Percentiles rank a stretch among this genome's conserved stretches.
Evolutionary conservation across 768 basidiomycete genomes (phyloP).

Genomic region (Tylopilus vinaceipallidus): DNA sequence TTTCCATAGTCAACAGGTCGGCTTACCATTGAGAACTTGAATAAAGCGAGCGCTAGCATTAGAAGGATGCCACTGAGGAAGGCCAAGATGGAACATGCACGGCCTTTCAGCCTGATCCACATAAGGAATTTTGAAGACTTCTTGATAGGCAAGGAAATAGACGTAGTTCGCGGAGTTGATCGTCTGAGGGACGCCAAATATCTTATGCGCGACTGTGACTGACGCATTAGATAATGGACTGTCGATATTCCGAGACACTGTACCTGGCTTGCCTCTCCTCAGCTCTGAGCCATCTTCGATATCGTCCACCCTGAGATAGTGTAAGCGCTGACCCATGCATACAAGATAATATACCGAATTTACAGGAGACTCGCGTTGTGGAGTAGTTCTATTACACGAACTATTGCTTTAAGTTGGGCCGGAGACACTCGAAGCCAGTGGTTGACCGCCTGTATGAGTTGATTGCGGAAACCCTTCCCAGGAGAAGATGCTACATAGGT

Average conservation of each 20-base stretch:
- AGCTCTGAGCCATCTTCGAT: conserved; percentile 93
- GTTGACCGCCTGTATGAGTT: conserved; percentile 91
- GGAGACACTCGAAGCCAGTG: conserved; percentile 83
- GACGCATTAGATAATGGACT: not conserved
- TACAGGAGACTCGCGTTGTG: conserved; percentile 93
- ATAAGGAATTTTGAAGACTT: conserved; percentile 49
- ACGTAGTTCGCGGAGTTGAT: conserved; percentile 98
- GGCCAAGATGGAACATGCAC: conserved; percentile 38
- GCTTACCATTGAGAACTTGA: conserved; percentile 69
- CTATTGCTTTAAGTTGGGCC: conserved; percentile 69
- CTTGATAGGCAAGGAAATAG: conserved; percentile 90
- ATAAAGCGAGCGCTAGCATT: conserved; percentile 50
- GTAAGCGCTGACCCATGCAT: not conserved
- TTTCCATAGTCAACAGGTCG: not conserved
- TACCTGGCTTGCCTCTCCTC: conserved; percentile 81
- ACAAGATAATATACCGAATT: conserved; percentile 18
- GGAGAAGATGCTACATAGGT: conserved; percentile 80
- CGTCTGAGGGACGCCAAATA: conserved; percentile 94
- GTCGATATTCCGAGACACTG: not conserved
- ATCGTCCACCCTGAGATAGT: conserved; percentile 73
- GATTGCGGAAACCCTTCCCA: conserved; percentile 87
- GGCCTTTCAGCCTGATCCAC: conserved; percentile 11
- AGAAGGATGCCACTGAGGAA: not conserved
- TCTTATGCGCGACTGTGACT: conserved; percentile 85
- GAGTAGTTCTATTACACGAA: conserved; percentile 82